Percentiles rank a stretch among this genome's conserved stretches.
Conservation (phyloP, 1,284 basidiomycete genomes). For the Vanrija sp. region DNA sequence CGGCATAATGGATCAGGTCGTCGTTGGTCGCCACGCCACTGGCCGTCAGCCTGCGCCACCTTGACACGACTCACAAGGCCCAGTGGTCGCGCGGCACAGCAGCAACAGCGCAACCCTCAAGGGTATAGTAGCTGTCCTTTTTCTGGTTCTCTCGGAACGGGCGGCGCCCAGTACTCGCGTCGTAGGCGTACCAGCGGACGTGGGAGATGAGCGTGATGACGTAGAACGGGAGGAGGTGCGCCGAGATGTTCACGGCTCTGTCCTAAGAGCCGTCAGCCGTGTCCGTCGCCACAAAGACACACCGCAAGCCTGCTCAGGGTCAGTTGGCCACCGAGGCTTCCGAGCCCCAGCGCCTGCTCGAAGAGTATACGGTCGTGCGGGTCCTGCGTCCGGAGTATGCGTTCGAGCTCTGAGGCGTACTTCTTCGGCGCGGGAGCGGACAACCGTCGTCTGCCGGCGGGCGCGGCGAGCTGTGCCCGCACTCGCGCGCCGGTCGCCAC, state of each 20-base stretch:
- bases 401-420: neutral
- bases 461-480: no score
- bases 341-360: neutral
- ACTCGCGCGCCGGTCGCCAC: no score
- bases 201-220: neutral
- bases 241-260: neutral
- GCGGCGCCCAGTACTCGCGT: neutral
- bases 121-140: neutral
- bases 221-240: slow-evolving; percentile 23
- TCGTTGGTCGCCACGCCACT: neutral
- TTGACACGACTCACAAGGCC: slow-evolving; percentile 18
- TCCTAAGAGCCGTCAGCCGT: no score
- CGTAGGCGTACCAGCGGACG: neutral
- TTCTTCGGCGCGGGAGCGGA: no score
- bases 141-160: no score
- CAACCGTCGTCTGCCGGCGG: no score
- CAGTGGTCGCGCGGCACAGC: slow-evolving; percentile 23
- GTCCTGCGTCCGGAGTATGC: neutral
- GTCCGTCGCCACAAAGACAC: no score
- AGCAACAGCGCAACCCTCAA: slow-evolving; percentile 8
- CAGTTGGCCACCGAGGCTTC: neutral
- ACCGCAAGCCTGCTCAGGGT: neutral
- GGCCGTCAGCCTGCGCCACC: neutral
- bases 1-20: neutral
- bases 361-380: neutral